A percentile compares a stretch with the other conserved stretches of the same genome.
Evolutionary conservation across 1,284 basidiomycete genomes (phyloP).

Genomic region (Stygiomarasmius scandens): DNA sequence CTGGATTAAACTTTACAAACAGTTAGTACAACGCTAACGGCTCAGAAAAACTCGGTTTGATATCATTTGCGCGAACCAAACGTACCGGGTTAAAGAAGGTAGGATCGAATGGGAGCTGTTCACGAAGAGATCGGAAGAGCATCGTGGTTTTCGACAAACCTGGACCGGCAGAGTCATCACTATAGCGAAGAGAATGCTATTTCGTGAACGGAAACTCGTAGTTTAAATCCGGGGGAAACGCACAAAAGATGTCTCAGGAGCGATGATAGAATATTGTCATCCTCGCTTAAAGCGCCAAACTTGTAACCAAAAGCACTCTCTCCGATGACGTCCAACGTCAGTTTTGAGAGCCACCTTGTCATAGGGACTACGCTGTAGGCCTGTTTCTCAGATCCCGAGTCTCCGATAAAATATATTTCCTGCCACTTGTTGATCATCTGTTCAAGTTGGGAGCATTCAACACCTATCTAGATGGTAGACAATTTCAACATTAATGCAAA

Average conservation of each 20-base stretch:
- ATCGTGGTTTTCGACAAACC: background rate
- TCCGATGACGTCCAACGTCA: slow-evolving; percentile 17
- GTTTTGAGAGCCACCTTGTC: slow-evolving; percentile 9
- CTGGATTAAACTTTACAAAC: background rate
- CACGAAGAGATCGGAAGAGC: background rate
- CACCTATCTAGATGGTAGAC: background rate
- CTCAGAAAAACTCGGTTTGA: too few relatives aligned
- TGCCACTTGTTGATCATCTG: slow-evolving; percentile 8
- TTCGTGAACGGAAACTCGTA: slow-evolving; percentile 10
- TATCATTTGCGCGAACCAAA: too few relatives aligned
- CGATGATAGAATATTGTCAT: slow-evolving; percentile 22
- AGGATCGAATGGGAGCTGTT: background rate
- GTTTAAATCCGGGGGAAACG: too few relatives aligned
- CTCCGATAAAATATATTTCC: background rate
- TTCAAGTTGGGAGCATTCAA: background rate
- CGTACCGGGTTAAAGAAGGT: background rate
- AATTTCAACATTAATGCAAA: background rate
- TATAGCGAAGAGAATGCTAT: background rate
- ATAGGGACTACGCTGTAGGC: background rate
- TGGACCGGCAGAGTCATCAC: background rate
- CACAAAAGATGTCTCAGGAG: slow-evolving; percentile 32
- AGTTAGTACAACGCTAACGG: too few relatives aligned
- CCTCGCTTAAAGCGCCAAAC: slow-evolving; percentile 23
- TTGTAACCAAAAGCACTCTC: slow-evolving; percentile 21
- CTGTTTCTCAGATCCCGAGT: background rate